Evolutionary conservation across 805 yeast species (phyloP).

Genomic region (Grigorovia yakushimaensis): DNA sequence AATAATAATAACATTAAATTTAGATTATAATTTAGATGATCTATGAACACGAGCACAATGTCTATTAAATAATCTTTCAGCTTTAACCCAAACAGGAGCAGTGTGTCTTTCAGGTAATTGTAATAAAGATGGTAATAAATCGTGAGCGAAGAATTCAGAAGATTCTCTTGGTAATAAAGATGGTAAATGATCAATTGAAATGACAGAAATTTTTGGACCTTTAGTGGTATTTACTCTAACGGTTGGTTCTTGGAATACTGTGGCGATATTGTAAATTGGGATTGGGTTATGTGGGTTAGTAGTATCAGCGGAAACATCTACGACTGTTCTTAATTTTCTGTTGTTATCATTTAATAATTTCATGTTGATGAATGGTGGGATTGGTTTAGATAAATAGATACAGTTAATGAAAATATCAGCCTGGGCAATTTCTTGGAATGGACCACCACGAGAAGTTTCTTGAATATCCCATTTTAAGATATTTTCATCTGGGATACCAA

Average conservation of each 20-base stretch:
- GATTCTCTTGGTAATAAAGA: slow-evolving; percentile 94
- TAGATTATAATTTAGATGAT: slow-evolving; percentile 32
- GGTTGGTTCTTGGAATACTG: slow-evolving; percentile 86
- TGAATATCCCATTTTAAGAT: slow-evolving; percentile 92
- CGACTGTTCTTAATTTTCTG: slow-evolving; percentile 83
- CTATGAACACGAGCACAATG: slow-evolving; percentile 67
- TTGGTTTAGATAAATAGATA: slow-evolving; percentile 86
- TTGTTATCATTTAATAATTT: slow-evolving; percentile 52
- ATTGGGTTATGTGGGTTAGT: slow-evolving; percentile 97
- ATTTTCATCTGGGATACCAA: slow-evolving; percentile 80
- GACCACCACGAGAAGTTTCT: slow-evolving; percentile 96
- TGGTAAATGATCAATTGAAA: slow-evolving; percentile 95
- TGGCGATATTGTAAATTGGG: slow-evolving; percentile 85
- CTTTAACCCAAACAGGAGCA: slow-evolving; percentile 88
- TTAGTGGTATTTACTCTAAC: slow-evolving; percentile 66
- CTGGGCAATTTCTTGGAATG: slow-evolving; percentile 80
- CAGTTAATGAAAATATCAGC: slow-evolving; percentile 92
- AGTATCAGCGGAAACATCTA: slow-evolving; percentile 97
- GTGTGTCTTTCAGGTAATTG: slow-evolving; percentile 72
- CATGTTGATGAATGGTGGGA: slow-evolving; percentile 78
- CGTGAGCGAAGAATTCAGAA: slow-evolving; percentile 81
- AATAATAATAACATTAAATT: too few species aligned
- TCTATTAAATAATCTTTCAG: slow-evolving; percentile 71
- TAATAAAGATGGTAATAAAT: slow-evolving; percentile 80
- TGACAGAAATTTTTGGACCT: slow-evolving; percentile 84